phyloP scores from a whole-genome alignment of 2,329 filamentous ascomycete species.

The Tricladium varicosporioides region DNA sequence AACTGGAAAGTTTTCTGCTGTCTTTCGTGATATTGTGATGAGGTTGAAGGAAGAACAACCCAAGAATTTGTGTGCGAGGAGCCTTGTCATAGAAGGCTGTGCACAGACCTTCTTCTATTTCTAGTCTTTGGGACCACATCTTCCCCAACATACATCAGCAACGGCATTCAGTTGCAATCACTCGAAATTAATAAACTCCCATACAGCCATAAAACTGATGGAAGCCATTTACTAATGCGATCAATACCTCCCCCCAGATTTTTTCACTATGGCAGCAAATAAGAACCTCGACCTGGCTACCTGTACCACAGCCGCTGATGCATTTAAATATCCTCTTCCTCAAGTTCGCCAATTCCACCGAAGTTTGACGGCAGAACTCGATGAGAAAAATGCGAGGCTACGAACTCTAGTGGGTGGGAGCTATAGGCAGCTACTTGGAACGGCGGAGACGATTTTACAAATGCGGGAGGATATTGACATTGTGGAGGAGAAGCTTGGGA shows the following conservation, averaged over 20 bases:
- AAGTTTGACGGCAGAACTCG: constrained; percentile 55
- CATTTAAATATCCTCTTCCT: constrained; percentile 52
- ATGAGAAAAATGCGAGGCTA: constrained; percentile 61
- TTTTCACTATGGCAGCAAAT: neutral
- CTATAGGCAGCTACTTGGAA: constrained; percentile 88
- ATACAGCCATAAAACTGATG: neutral
- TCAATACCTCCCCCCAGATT: neutral
- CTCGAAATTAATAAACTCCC: neutral
- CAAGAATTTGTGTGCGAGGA: neutral
- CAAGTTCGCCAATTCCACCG: constrained; percentile 64
- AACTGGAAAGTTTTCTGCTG: too few relatives aligned
- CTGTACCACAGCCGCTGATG: constrained; percentile 22
- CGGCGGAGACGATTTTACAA: constrained; percentile 87
- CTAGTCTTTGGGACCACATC: neutral
- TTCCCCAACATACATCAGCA: neutral
- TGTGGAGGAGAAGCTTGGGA: constrained; percentile 68
- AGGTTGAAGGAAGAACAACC: too few relatives aligned
- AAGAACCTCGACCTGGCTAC: neutral
- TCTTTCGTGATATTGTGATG: too few relatives aligned
- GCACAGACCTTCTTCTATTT: neutral
- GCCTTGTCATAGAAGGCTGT: neutral
- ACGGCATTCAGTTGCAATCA: neutral
- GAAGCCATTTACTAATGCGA: too few relatives aligned
- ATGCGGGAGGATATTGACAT: constrained; percentile 78
- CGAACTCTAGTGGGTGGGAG: constrained; percentile 63